phyloP scores from a whole-genome alignment of 2,329 filamentous ascomycete genomes.

The Xylaria sp. region DNA sequence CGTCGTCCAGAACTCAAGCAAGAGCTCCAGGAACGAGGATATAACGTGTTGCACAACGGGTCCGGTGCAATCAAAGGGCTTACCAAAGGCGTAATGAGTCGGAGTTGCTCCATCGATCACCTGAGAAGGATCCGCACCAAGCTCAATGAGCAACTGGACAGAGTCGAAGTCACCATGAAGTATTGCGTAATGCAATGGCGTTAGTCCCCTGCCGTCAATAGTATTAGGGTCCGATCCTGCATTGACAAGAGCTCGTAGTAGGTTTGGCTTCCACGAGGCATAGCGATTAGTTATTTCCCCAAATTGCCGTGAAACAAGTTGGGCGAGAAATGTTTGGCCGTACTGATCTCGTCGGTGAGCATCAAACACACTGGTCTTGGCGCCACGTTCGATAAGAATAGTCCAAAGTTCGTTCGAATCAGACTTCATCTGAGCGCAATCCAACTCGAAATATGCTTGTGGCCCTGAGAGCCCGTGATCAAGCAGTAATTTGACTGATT shows the following conservation, averaged over 20 bases:
- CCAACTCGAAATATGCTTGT: not conserved
- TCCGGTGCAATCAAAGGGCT: slow-evolving; percentile 6
- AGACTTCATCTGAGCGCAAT: not conserved
- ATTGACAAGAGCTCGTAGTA: slow-evolving; percentile 12
- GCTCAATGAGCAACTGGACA: slow-evolving; percentile 17
- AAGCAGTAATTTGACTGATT: not conserved
- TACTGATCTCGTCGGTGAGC: slow-evolving; percentile 10
- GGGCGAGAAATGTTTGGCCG: slow-evolving; percentile 19
- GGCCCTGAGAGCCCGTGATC: slow-evolving; percentile 4
- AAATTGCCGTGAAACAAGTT: slow-evolving; percentile 20
- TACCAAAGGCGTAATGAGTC: slow-evolving; percentile 27
- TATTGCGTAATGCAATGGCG: slow-evolving; percentile 20
- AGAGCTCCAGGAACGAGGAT: not conserved
- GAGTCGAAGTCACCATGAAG: slow-evolving; percentile 6
- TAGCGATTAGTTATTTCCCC: not conserved
- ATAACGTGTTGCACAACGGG: not conserved
- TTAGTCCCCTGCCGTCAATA: slow-evolving; percentile 14
- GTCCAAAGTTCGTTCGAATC: slow-evolving; percentile 14
- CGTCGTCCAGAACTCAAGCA: not conserved
- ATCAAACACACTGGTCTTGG: not conserved
- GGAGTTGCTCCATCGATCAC: slow-evolving; percentile 5
- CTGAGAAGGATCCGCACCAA: slow-evolving; percentile 18
- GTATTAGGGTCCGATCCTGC: slow-evolving; percentile 19
- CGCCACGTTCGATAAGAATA: slow-evolving; percentile 3
- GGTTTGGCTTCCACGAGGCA: slow-evolving; percentile 22